Conservation (phyloP, 139 green algal genomes). For the Microglena sp. region DNA sequence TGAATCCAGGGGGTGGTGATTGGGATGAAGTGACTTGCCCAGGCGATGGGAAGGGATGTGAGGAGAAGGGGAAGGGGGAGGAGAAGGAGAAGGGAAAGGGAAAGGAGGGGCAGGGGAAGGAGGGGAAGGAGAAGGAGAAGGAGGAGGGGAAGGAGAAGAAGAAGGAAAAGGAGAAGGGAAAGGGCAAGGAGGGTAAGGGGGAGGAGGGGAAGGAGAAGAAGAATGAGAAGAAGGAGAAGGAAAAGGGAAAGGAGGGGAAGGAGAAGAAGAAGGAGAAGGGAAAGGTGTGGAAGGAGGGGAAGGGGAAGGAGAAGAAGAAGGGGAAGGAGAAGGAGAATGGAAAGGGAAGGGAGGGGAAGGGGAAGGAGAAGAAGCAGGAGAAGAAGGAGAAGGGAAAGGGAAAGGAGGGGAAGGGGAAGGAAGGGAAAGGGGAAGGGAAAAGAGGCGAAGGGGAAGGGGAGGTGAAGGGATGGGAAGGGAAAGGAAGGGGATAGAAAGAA, state of each 20-base stretch:
- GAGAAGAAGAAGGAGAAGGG: background rate
- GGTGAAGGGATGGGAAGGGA: no score
- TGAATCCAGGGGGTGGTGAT: background rate
- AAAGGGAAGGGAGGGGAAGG: no score
- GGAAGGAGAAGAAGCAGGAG: no score
- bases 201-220: background rate
- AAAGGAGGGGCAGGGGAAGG: no score
- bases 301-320: background rate
- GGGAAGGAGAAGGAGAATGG: no score
- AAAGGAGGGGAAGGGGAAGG: no score
- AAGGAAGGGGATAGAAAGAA: no score
- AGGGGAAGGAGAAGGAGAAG: no score
- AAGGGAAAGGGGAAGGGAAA: no score
- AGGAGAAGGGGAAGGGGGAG: background rate
- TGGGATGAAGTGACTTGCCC: background rate
- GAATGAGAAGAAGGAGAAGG: background rate
- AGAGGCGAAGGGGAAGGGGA: no score
- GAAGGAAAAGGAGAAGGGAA: background rate
- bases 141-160: background rate
- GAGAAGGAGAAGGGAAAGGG: no score
- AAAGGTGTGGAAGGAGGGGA: background rate
- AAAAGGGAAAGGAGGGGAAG: background rate
- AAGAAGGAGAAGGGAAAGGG: no score
- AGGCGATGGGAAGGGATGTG: constrained; percentile 12
- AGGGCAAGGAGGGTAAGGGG: background rate